Evolutionary conservation across 352 stramenopile species (phyloP), one percentile per base, ranked within the genome.

Genomic region (Phytophthora pisi): DNA sequence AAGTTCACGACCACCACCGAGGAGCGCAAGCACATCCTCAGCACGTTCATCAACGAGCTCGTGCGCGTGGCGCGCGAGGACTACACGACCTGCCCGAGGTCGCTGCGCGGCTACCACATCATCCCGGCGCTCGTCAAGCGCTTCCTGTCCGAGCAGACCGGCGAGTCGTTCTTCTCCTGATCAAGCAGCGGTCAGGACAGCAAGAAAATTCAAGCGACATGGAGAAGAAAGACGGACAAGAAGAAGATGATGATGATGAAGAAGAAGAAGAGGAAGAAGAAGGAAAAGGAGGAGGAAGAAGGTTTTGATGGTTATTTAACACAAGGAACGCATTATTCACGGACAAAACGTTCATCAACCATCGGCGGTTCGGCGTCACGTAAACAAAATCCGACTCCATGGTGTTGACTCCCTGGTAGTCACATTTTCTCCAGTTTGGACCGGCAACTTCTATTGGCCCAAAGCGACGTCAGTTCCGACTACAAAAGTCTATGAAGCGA

Each of bases 1-100:
- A 86, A 83, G 65, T 80, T 83, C 58, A 78, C 70, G 31, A 78
- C 78, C 8, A 76, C 66, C 16, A 77, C 74, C 3, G 75, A 86
- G 20, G 68, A 73, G 52, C 77, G 77, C 40, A 83, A 83, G 57
- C n/a, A 20, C 16, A 79, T 86, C 18, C 51, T 86, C 16, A 70
- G 72, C 56, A 36, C 46, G 2, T 86, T 86, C 38, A 78, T 86
- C 64, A 82, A 82, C 43, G 75, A 78, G 5, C 66, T 86, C n/a
- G 57, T 86, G 23, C 57, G 58, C 9, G 51, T 63, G 4, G 45
- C 56, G 30, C 69, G 77, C 15, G 66, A 79, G 11, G 60, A 54
- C 54, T 74, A 83, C 57, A 56, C 52, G 30, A 42, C 52, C 18
- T 86, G 78, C 61, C 57, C 61, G 50, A 61, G 75, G 15, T 72